These are phyloP conservation scores for Fraxinus platypoda DNA, from an alignment of 305 asterid species.

Conservation along the genomic window DNA sequence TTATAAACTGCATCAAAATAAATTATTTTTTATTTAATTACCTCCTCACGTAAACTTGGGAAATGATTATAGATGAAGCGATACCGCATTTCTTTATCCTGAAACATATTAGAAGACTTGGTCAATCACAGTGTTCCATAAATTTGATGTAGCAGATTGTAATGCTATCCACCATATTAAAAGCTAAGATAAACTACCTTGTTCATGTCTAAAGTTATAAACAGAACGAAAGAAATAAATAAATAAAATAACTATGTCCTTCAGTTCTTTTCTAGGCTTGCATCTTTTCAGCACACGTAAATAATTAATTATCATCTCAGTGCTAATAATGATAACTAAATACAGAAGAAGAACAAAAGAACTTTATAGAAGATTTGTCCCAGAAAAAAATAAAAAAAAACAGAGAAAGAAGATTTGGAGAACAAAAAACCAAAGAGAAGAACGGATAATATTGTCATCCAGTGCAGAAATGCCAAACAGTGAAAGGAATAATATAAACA, in stretches of 20 bases:
- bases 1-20: background rate
- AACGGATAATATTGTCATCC: background rate
- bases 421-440: background rate
- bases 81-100: slow-evolving; percentile 82
- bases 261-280: background rate
- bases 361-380: background rate
- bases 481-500: background rate
- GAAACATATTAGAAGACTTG: slow-evolving; percentile 12
- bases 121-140: background rate
- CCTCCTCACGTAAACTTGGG: slow-evolving; percentile 87
- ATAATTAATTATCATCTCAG: background rate
- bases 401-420: background rate
- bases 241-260: background rate
- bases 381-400: background rate
- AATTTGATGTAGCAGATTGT: background rate
- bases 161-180: background rate
- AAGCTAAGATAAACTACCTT: background rate
- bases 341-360: background rate
- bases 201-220: background rate
- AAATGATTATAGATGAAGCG: slow-evolving; percentile 93
- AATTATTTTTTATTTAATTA: slow-evolving; percentile 22
- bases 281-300: background rate
- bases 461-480: background rate
- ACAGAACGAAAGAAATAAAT: background rate
- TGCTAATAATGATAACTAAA: background rate